Percentiles rank a stretch among this genome's conserved stretches.
Evolutionary conservation across 202 grass and related monocot species (phyloP).

Genomic region (Cymbopogon flexuosus): DNA sequence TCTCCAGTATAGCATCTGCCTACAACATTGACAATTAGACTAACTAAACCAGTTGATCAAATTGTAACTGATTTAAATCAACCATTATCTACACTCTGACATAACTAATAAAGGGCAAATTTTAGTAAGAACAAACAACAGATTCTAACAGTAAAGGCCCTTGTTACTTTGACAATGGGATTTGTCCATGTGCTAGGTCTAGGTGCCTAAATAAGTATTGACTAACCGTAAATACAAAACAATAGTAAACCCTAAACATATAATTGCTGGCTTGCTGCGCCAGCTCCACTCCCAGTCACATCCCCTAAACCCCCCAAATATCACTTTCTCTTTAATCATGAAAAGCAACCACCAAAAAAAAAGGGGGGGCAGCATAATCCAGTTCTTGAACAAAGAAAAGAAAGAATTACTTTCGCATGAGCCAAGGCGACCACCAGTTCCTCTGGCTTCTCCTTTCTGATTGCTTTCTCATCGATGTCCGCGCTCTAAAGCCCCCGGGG

Average conservation of each 20-base stretch:
- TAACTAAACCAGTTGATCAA: neutral
- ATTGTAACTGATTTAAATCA: neutral
- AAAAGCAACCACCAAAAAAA: neutral
- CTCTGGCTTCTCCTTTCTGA: conserved; percentile 74
- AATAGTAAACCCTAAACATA: neutral
- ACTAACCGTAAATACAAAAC: neutral
- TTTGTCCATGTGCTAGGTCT: neutral
- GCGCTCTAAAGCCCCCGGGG: conserved; percentile 43
- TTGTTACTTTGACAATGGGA: neutral
- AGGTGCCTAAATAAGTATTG: neutral
- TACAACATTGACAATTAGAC: conserved; percentile 23
- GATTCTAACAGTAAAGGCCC: no score
- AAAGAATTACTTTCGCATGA: conserved; percentile 60
- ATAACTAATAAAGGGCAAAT: neutral
- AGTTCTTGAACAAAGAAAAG: neutral
- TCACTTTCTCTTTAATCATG: neutral
- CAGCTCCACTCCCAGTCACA: neutral
- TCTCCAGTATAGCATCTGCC: conserved; percentile 86
- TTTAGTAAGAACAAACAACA: no score
- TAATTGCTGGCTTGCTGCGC: neutral
- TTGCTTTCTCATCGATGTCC: conserved; percentile 84
- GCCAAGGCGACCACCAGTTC: conserved; percentile 79
- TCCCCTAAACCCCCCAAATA: neutral
- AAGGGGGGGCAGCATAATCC: neutral
- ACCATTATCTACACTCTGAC: neutral